These are phyloP conservation scores for Lepidium campestre DNA, from an alignment of 441 rosid species.

Conservation along the genomic window DNA sequence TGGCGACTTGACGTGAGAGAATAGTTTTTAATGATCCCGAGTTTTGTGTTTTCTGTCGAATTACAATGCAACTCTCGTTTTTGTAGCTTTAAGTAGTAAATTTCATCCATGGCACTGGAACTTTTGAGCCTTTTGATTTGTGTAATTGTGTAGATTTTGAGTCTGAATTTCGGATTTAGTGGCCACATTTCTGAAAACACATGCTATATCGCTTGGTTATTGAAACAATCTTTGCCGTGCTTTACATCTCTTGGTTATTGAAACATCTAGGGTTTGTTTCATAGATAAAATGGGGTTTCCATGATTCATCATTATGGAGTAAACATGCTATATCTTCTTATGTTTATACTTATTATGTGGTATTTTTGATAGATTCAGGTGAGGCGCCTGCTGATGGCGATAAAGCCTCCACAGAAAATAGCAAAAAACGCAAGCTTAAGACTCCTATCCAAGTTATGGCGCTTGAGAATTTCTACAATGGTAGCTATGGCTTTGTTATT, in stretches of 20 bases:
- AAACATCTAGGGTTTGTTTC: neutral
- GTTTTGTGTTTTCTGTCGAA: neutral
- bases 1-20: constrained; percentile 2
- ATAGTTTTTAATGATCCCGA: constrained; percentile 13
- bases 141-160: neutral
- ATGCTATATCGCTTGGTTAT: too few relatives aligned
- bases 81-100: neutral
- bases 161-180: neutral
- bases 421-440: constrained; percentile 56
- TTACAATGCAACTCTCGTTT: constrained; percentile 4
- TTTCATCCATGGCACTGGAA: neutral
- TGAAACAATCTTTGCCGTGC: neutral
- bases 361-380: constrained; percentile 40
- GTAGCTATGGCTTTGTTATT: constrained; percentile 31
- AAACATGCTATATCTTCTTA: neutral
- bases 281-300: neutral
- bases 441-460: constrained; percentile 69
- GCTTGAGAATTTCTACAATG: constrained; percentile 67
- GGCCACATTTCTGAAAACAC: neutral
- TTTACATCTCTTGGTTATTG: neutral
- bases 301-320: neutral
- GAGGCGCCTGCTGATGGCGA: constrained; percentile 59
- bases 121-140: neutral
- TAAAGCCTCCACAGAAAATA: constrained; percentile 47
- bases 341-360: neutral